Base-by-base conservation (phyloP, 2,329 filamentous ascomycete genomes). In the Elsinoe perseae region DNA sequence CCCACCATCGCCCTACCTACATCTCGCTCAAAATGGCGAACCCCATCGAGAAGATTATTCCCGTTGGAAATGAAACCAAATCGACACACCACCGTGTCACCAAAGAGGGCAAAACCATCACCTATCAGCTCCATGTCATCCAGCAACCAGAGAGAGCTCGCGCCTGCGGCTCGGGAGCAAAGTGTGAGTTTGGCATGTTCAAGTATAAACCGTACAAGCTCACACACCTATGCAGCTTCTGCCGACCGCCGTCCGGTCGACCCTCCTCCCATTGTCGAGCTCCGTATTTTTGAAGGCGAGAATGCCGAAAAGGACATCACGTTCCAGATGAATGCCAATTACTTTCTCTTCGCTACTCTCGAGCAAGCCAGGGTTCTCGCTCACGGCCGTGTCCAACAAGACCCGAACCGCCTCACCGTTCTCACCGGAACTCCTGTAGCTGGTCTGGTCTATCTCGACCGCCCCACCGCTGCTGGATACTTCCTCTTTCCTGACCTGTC, bases 401-500 rank as follows among this genome's bases (percentile, higher is more conserved):
- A 65, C 18, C 81, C 86, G 9, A 81, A 83, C 50, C 85, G 83
- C 57, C 84, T 86, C 42, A 87, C 93, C 0, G 91, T 97, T 21
- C 76, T 98, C 63, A 97, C 92, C 0, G 93, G 93, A 61, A 92
- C 95, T 64, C 90, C 91, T 0, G 92, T 95, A 12, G 93, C 92
- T 16, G 93, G 92, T 57, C 95, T 96, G 80, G 91, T 92, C 21
- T 96, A 97, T 68, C 80, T 98, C 52, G 92, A 97, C 69, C 86
- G 92, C 43, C 93, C 93, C 1, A 73, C 70, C 2, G 81, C 81
- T 18, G 83, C 83, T 14, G 93, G 91, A 56, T 98, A 97, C 72
- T 98, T 98, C 72, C 88, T 98, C 70, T 98, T 98, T 69, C 93
- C 93, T 2, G 93, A 98, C 71, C 77, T 97, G 25, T 96, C 92